Evolutionary conservation across 2,329 filamentous ascomycete genomes (phyloP), one percentile per base, ranked within the genome.

Genomic region (Talaromyces funiculosus): DNA sequence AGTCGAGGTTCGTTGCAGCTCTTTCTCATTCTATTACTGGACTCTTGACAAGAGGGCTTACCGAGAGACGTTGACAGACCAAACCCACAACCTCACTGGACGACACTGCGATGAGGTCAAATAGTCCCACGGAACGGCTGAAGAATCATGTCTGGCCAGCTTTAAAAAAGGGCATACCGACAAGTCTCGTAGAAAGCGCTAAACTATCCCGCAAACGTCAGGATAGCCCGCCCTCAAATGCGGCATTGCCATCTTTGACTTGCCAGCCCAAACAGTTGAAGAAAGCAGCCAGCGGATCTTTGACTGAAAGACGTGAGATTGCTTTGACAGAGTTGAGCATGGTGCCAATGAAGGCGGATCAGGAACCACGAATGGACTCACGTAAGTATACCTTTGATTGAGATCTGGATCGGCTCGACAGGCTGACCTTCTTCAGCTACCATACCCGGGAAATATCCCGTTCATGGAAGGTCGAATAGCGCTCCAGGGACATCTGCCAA

Each of bases 381-480:
- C 69, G 69, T 71, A 64, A 64, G 68, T 64, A n/a, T 37, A 40
- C 16, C 18, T 22, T 33, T 9, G 33, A 20, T 5, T 18, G 29
- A 22, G 18, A 55, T 8, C 14, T 14, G 20, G 22, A 43, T 18
- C n/a, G n/a, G n/a, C n/a, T 22, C 40, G 24, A 31, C 42, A 33
- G 2, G 51, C 49, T 55, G 10, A 38, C 24, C n/a, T 16, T 24
- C n/a, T 26, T n/a, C 53, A 71, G 69, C 69, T 54, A 70, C 69
- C 20, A 67, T 70, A 45, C 68, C 69, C 4, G 68, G 65, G n/a
- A 64, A 63, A 49, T 67, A 64, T 59, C 67, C 65, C 9, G 40
- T 66, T 29, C 65, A 67, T 60, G 68, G 69, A 33, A 62, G 68
- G 59, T 69, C 68, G 20, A 63, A 65, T 47, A 71, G 68, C 57